Evolutionary conservation across 1,284 basidiomycete species (phyloP), one percentile per base, ranked within the genome.

Genomic region (Leccinum solheimii): DNA sequence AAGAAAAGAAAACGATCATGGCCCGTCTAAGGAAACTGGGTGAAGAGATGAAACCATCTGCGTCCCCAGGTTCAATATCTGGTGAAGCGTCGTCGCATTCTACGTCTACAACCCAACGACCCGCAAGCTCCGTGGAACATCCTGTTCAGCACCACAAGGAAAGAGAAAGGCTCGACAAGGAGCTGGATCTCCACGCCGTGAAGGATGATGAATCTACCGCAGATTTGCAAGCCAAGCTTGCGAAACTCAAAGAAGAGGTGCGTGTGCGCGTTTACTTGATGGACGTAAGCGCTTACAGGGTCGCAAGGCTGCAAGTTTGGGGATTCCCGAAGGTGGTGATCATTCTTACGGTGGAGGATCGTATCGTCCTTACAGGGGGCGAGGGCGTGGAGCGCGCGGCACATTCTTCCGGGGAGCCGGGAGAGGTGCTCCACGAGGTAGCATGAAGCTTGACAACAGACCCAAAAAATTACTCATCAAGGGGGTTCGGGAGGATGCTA

Each of bases 401-500:
- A 79, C 84, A 19, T 86, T 80, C 71, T 83, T 79, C 69, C 84
- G 87, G 49, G 88, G 88, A 58, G 82, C 78, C 19, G 81, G 81
- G 67, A 83, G 90, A 57, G 89, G 91, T 54, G 87, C 84, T 40
- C 80, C 84, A 14, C 80, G 87, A 56, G 78, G 77, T 3, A 91
- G 85, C 67, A 91, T 97, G 87, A 90, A 91, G 67, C 84, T 98
- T 26, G 95, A 98, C 76, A 95, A 97, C 69, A 86, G 95, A 19
- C 91, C 95, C 5, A 92, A 89, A 76, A 88, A 86, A 71, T 77
- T 98, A 32, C 76, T 91, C 50, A 79, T 97, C 43, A 88, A 91
- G 66, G 91, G 88, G 43, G 84, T 85, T 1, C 78, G 77, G 34
- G 78, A 79, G 26, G 85, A 85, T 40, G 79, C 78, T 57, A 68